Evolutionary conservation across 176 grass and related monocot species (phyloP).

Genomic region (Calamus simplicifolius): DNA sequence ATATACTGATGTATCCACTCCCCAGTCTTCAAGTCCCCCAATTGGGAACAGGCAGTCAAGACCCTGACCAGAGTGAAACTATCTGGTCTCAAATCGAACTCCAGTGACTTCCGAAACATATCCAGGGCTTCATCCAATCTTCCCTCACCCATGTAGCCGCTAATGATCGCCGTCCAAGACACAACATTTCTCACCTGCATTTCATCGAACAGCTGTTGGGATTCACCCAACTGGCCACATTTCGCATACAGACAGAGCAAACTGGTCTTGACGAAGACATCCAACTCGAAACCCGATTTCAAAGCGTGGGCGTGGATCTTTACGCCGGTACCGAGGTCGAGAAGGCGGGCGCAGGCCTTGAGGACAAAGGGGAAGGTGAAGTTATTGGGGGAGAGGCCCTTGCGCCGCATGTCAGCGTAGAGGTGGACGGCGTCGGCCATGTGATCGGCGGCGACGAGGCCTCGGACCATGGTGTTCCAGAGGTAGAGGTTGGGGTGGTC

Average conservation of each 20-base stretch:
- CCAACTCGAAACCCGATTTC: constrained; percentile 35
- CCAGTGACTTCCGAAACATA: constrained; percentile 11
- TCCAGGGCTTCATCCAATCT: constrained; percentile 8
- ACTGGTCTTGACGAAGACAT: constrained; percentile 46
- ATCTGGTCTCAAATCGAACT: constrained; percentile 29
- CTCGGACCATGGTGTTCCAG: constrained; percentile 26
- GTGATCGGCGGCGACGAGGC: constrained; percentile 20
- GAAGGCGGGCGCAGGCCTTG: constrained; percentile 51
- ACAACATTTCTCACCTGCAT: constrained; percentile 34
- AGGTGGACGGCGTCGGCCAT: constrained; percentile 34
- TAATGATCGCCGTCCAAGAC: constrained; percentile 62
- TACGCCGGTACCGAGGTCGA: constrained; percentile 15
- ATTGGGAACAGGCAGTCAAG: constrained; percentile 37
- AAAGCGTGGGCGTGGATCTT: constrained; percentile 41
- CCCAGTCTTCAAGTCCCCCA: constrained; percentile 28
- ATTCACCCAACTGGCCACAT: constrained; percentile 25
- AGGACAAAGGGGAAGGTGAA: constrained; percentile 47
- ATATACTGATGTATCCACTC: constrained; percentile 27
- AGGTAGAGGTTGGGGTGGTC: constrained; percentile 16
- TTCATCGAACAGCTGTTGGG: constrained; percentile 51
- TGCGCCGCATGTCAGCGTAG: constrained; percentile 21
- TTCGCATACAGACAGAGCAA: constrained; percentile 36
- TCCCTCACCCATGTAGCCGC: constrained; percentile 32
- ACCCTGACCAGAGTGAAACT: constrained; percentile 41
- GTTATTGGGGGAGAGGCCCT: constrained; percentile 22